phyloP scores from a whole-genome alignment of 352 stramenopile genomes.

The Plasmopara viticola region DNA sequence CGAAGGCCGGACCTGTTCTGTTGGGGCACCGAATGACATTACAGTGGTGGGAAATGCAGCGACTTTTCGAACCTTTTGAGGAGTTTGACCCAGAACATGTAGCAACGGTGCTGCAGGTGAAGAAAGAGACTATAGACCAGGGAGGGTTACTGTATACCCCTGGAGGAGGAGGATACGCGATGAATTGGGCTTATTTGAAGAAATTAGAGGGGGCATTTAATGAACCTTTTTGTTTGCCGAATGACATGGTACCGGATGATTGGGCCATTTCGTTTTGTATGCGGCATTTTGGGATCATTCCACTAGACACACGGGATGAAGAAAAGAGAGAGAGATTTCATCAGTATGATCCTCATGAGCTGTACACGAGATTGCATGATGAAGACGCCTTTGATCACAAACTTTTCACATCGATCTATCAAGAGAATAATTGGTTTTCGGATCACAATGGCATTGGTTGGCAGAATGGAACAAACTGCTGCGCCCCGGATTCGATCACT shows the following conservation, averaged over 20 bases:
- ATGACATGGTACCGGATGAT: conserved; percentile 70
- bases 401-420: conserved; percentile 69
- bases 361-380: conserved; percentile 67
- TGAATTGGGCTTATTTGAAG: conserved; percentile 80
- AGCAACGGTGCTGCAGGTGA: conserved; percentile 40
- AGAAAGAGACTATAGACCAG: conserved; percentile 34
- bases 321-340: conserved; percentile 74
- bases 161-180: conserved; percentile 71
- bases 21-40: conserved; percentile 82
- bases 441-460: conserved; percentile 76
- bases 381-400: conserved; percentile 63
- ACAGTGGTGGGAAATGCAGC: conserved; percentile 82
- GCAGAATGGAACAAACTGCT: conserved; percentile 73
- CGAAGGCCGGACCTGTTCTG: conserved; percentile 36
- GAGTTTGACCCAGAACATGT: conserved; percentile 59
- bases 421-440: conserved; percentile 87
- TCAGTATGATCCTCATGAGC: conserved; percentile 69
- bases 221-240: conserved; percentile 63
- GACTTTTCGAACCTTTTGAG: conserved; percentile 58
- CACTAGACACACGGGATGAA: conserved; percentile 64
- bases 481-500: conserved; percentile 65
- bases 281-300: conserved; percentile 56
- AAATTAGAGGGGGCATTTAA: conserved; percentile 64
- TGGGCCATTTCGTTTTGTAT: conserved; percentile 87
- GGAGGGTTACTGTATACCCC: conserved; percentile 80